These are phyloP conservation scores for Candida maesae DNA, from an alignment of 805 yeast species.

Conservation along the genomic window DNA sequence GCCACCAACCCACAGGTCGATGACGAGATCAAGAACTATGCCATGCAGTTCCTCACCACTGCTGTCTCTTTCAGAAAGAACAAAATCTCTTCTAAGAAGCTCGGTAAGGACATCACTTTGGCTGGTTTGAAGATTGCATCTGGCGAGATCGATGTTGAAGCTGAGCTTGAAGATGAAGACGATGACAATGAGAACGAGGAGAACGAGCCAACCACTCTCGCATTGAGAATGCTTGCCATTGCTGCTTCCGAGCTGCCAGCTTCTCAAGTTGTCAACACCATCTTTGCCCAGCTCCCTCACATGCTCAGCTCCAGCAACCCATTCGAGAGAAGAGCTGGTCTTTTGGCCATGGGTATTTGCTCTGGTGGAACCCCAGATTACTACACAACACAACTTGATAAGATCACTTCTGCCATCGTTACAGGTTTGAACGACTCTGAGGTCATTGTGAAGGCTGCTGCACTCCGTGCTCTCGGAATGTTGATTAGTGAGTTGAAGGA, in stretches of 20 bases:
- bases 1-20: constrained; percentile 63
- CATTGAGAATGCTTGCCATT: constrained; percentile 73
- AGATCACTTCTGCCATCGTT: constrained; percentile 67
- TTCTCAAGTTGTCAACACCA: constrained; percentile 80
- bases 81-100: constrained; percentile 71
- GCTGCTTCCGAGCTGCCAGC: constrained; percentile 88
- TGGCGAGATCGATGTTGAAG: constrained; percentile 77
- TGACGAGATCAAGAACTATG: constrained; percentile 78
- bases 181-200: constrained; percentile 95
- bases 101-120: constrained; percentile 76
- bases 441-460: constrained; percentile 76
- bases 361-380: constrained; percentile 95
- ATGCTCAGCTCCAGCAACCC: constrained; percentile 60
- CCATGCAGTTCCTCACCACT: constrained; percentile 78
- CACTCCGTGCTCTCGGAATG: constrained; percentile 74
- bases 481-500: constrained; percentile 84
- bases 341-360: constrained; percentile 75
- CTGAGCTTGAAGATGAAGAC: constrained; percentile 71
- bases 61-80: constrained; percentile 77
- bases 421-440: constrained; percentile 75
- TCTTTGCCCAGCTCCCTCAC: constrained; percentile 59
- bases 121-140: constrained; percentile 74
- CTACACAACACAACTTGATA: constrained; percentile 68
- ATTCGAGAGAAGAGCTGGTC: constrained; percentile 83
- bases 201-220: constrained; percentile 70